Evolutionary conservation across 2,329 filamentous ascomycete species (phyloP).

Genomic region (Epichloe sp.): DNA sequence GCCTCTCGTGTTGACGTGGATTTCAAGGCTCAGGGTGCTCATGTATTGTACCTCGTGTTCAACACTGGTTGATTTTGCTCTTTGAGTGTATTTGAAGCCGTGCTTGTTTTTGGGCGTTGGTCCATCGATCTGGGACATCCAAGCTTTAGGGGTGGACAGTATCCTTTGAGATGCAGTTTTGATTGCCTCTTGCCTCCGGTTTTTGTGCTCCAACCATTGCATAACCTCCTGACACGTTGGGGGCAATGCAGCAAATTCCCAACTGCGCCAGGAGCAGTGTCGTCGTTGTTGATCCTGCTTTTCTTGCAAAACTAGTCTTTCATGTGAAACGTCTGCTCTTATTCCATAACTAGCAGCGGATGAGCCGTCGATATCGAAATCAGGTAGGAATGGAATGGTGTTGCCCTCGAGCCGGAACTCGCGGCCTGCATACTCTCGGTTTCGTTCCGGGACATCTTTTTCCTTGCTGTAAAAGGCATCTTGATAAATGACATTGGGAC

Average conservation of each 20-base stretch:
- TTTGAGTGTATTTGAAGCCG: constrained; percentile 78
- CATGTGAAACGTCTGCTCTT: constrained; percentile 30
- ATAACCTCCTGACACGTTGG: constrained; percentile 59
- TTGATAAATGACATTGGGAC: constrained; percentile 65
- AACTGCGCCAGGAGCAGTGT: constrained; percentile 45
- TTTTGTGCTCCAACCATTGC: constrained; percentile 46
- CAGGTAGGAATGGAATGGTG: constrained; percentile 65
- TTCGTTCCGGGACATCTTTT: constrained; percentile 63
- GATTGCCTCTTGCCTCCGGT: constrained; percentile 8
- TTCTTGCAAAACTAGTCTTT: constrained; percentile 38
- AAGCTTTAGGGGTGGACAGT: constrained; percentile 19
- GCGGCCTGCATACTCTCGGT: constrained; percentile 74
- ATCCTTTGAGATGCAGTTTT: constrained; percentile 8
- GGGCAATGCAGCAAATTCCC: constrained; percentile 63
- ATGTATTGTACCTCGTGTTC: constrained; percentile 84
- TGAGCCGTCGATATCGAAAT: constrained; percentile 53
- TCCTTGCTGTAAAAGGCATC: constrained; percentile 78
- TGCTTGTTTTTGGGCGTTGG: constrained; percentile 72
- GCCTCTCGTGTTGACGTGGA: constrained; percentile 80
- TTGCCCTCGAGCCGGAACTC: constrained; percentile 69
- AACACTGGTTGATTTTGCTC: constrained; percentile 58
- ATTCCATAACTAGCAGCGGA: constrained; percentile 43
- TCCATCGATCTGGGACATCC: constrained; percentile 75
- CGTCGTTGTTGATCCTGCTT: constrained; percentile 32
- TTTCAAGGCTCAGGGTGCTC: constrained; percentile 88